phyloP scores from a whole-genome alignment of 352 stramenopile genomes.

The Nothophytophthora sp. region DNA sequence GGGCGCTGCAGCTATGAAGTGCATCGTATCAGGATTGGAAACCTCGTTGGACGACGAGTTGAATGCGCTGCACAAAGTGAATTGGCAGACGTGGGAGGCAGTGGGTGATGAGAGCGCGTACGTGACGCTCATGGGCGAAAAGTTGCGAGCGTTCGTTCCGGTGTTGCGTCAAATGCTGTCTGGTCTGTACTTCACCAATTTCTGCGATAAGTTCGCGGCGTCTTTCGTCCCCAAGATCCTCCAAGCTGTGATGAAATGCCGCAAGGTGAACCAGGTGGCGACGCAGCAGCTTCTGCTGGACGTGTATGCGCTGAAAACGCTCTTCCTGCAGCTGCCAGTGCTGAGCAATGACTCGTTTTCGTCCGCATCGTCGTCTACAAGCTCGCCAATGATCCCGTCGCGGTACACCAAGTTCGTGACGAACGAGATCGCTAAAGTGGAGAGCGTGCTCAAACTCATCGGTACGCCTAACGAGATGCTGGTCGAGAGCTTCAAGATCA shows the following conservation, averaged over 20 bases:
- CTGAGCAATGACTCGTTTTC: slow-evolving; percentile 56
- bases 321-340: slow-evolving; percentile 95
- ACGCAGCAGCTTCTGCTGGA: slow-evolving; percentile 99
- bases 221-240: slow-evolving; percentile 92
- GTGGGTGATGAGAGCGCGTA: slow-evolving; percentile 97
- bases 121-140: slow-evolving; percentile 93
- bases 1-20: slow-evolving; percentile 93
- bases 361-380: slow-evolving; percentile 41
- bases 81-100: slow-evolving; percentile 94
- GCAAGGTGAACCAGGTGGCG: slow-evolving; percentile 94
- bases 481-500: slow-evolving; percentile 96
- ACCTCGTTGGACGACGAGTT: slow-evolving; percentile 91
- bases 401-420: slow-evolving; percentile 98
- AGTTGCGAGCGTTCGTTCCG: slow-evolving; percentile 92
- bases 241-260: slow-evolving; percentile 87
- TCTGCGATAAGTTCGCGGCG: slow-evolving; percentile 98
- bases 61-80: slow-evolving; percentile 88
- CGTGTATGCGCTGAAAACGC: slow-evolving; percentile 97
- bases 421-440: slow-evolving; percentile 95
- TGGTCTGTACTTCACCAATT: slow-evolving; percentile 95
- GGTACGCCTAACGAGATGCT: slow-evolving; percentile 95
- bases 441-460: slow-evolving; percentile 98
- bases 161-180: slow-evolving; percentile 90
- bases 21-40: slow-evolving; percentile 94
- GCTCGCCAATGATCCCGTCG: slow-evolving; percentile 75